A percentile compares a stretch with the other conserved stretches of the same genome.
Evolutionary conservation across 148 eudicot species (phyloP).

Genomic region (Persicaria tinctoria): DNA sequence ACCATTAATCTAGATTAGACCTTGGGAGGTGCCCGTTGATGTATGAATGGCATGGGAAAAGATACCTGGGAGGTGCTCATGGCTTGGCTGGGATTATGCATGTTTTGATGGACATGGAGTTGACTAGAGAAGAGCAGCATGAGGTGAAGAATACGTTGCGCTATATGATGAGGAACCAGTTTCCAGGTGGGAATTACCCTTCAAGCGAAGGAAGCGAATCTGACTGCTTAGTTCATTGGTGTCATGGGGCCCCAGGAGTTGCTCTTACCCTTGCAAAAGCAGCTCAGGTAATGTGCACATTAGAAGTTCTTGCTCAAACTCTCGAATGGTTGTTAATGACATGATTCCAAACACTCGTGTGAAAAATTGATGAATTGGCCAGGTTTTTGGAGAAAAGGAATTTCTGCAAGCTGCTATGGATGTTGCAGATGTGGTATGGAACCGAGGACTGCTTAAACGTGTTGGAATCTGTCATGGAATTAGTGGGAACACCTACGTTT

Average conservation of each 20-base stretch:
- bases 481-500: slow-evolving; percentile 50
- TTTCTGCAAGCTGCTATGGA: slow-evolving; percentile 47
- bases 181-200: slow-evolving; percentile 44
- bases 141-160: slow-evolving; percentile 41
- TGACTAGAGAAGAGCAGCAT: slow-evolving; percentile 40
- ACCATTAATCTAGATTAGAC: no score
- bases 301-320: slow-evolving; percentile 5
- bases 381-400: slow-evolving; percentile 45
- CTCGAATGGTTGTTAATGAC: background rate
- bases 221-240: slow-evolving; percentile 55
- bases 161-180: slow-evolving; percentile 41
- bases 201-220: slow-evolving; percentile 22
- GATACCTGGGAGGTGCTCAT: slow-evolving; percentile 59
- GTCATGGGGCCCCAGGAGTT: slow-evolving; percentile 62
- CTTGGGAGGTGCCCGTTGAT: slow-evolving; percentile 38
- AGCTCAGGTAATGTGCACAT: slow-evolving; percentile 35
- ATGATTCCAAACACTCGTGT: background rate
- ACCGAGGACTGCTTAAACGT: slow-evolving; percentile 48
- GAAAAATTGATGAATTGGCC: background rate
- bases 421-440: slow-evolving; percentile 64
- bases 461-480: slow-evolving; percentile 68
- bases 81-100: slow-evolving; percentile 58
- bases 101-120: slow-evolving; percentile 44
- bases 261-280: slow-evolving; percentile 51
- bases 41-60: slow-evolving; percentile 46